Evolutionary conservation across 352 stramenopile species (phyloP).

Genomic region (Pythium apleroticum): DNA sequence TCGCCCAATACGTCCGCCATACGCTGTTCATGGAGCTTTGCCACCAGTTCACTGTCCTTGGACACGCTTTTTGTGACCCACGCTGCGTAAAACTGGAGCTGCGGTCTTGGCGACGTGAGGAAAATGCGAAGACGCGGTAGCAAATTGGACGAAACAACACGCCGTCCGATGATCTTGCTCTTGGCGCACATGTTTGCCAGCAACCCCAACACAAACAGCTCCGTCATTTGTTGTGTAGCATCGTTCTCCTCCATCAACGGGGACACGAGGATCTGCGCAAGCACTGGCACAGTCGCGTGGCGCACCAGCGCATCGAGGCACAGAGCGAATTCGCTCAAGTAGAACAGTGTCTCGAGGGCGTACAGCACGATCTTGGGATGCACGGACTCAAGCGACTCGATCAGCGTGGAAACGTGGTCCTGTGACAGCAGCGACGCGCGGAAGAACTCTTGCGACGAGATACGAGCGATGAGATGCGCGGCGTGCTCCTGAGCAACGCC

Average conservation of each 20-base stretch:
- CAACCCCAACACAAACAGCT: slow-evolving; percentile 30
- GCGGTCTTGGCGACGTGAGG: slow-evolving; percentile 19
- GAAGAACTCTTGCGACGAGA: slow-evolving; percentile 53
- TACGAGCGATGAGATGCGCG: slow-evolving; percentile 55
- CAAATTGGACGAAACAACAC: slow-evolving; percentile 59
- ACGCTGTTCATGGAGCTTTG: slow-evolving; percentile 54
- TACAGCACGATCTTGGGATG: slow-evolving; percentile 62
- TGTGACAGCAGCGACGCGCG: slow-evolving; percentile 49
- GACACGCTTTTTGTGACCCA: slow-evolving; percentile 60
- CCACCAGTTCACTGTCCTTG: slow-evolving; percentile 61
- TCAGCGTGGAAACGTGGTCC: slow-evolving; percentile 57
- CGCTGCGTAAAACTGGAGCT: slow-evolving; percentile 47
- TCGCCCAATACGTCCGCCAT: slow-evolving; percentile 49
- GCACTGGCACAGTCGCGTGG: slow-evolving; percentile 71
- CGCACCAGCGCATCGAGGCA: slow-evolving; percentile 67
- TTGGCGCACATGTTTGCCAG: slow-evolving; percentile 40
- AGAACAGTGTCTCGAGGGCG: slow-evolving; percentile 52
- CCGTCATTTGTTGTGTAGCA: slow-evolving; percentile 20
- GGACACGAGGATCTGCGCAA: slow-evolving; percentile 71
- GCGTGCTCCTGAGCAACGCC: slow-evolving; percentile 51
- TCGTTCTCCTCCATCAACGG: slow-evolving; percentile 20
- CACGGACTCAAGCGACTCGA: slow-evolving; percentile 76
- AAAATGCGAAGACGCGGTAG: slow-evolving; percentile 52
- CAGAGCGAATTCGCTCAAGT: slow-evolving; percentile 59
- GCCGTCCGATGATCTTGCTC: slow-evolving; percentile 29